A percentile compares a stretch with the other conserved stretches of the same genome.
These are phyloP conservation scores for Podospora fimiseda DNA, from an alignment of 495 filamentous ascomycete genomes.

Conservation along the genomic window DNA sequence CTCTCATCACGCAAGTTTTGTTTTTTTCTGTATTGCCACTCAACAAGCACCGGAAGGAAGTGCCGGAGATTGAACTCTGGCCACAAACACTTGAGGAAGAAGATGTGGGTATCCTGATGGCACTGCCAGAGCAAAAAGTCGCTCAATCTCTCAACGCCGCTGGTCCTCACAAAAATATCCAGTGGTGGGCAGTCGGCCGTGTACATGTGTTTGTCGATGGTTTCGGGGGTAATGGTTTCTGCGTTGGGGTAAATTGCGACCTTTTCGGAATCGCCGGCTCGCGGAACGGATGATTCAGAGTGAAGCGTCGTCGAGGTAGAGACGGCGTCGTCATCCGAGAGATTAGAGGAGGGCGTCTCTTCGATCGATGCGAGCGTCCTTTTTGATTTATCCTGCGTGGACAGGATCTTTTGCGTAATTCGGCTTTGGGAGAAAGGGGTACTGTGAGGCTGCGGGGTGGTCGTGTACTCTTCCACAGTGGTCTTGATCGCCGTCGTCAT, in stretches of 20 bases:
- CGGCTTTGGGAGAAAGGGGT: slow-evolving; percentile 78
- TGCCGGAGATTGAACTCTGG: slow-evolving; percentile 94
- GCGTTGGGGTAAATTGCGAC: slow-evolving; percentile 49
- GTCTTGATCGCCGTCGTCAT: slow-evolving; percentile 86
- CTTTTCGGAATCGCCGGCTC: slow-evolving; percentile 15
- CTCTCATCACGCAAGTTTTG: slow-evolving; percentile 37
- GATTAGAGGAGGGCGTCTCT: slow-evolving; percentile 26
- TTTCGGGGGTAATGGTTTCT: slow-evolving; percentile 78
- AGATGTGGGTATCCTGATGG: slow-evolving; percentile 83
- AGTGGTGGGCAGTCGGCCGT: slow-evolving; percentile 79
- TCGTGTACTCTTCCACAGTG: slow-evolving; percentile 77
- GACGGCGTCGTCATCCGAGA: slow-evolving; percentile 43
- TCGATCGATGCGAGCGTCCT: slow-evolving; percentile 44
- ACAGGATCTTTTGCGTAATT: slow-evolving; percentile 76
- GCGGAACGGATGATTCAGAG: slow-evolving; percentile 46
- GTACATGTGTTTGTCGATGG: slow-evolving; percentile 72
- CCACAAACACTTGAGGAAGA: slow-evolving; percentile 89
- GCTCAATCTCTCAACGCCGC: slow-evolving; percentile 82
- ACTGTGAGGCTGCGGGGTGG: slow-evolving; percentile 52
- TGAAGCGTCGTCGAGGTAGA: slow-evolving; percentile 45
- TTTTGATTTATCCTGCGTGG: slow-evolving; percentile 41
- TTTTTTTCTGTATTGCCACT: slow-evolving; percentile 78
- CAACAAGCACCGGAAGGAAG: slow-evolving; percentile 83
- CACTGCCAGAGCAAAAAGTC: slow-evolving; percentile 99
- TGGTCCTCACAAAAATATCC: slow-evolving; percentile 84